Base-by-base conservation (phyloP, 2,329 filamentous ascomycete genomes). In the Arachnomyces sp. region DNA sequence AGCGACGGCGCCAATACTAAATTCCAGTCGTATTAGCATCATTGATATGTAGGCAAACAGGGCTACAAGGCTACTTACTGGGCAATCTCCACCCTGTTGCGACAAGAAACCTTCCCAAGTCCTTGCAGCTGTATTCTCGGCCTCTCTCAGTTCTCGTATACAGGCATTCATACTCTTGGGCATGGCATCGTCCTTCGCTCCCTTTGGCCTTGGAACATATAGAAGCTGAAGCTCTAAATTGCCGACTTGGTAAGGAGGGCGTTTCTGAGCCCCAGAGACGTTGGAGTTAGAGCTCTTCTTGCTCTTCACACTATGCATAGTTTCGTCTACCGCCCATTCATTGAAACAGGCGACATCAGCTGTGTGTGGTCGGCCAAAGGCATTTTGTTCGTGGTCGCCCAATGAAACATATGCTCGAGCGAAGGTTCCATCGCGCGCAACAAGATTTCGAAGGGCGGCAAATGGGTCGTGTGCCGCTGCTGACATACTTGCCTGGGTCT, bases 161-260 rank as follows among this genome's bases (percentile, higher is more conserved):
- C 88, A 95, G 32, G 86, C 85, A 64, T 92, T 94, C 89, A 98
- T 95, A 70, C 89, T 95, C 80, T 96, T 96, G 40, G 92, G 92
- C 87, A 98, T 95, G 52, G 96, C 90, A 12, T 95, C 89, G 49
- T 96, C 92, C 36, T 80, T 80, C 21, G 81, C 75, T 33, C 84
- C 84, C 69, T 86, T 90, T 3, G 92, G 90, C 53, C 89, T 87
- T 1, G 92, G 92, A 1, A 98, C 88, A 56, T 95, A 98, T 11
- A 98, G 73, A 7, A 98, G 75, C 67, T 98, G 92, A 30, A 98
- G 72, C 60, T 95, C 86, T 40, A 98, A 74, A 67, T 95, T 95
- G 50, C 89, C 92, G 55, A 98, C 80, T 65, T 90, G 87, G 69
- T 98, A 98, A n/a, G 92, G 92, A 9, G 92, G 90, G 38, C 84